Percentiles rank a stretch among this genome's conserved stretches.
phyloP scores from a whole-genome alignment of 805 yeast genomes.

The Candida tibetensis region DNA sequence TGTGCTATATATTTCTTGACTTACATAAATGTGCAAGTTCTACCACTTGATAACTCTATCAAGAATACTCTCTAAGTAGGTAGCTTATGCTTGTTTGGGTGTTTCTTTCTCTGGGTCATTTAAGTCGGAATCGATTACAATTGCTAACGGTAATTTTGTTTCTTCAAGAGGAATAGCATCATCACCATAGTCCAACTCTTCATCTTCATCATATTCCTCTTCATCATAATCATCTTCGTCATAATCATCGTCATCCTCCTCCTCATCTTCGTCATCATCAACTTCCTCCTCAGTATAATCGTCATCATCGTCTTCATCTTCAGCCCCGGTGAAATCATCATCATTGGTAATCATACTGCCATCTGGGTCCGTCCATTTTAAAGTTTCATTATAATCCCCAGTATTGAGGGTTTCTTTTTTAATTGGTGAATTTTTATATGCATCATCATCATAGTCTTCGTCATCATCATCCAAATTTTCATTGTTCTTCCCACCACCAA shows the following conservation, averaged over 20 bases:
- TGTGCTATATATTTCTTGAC: no score
- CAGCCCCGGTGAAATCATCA: slow-evolving; percentile 21
- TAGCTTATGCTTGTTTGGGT: no score
- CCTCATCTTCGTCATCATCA: slow-evolving; percentile 18
- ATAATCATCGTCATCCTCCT: slow-evolving; percentile 14
- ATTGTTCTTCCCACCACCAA: slow-evolving; percentile 27
- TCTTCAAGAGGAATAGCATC: slow-evolving; percentile 14
- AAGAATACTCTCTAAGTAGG: no score
- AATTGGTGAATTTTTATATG: slow-evolving; percentile 13
- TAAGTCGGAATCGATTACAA: no score
- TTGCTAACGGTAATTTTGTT: no score
- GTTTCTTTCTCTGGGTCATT: no score
- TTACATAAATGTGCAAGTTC: no score
- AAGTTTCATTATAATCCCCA: slow-evolving; percentile 13
- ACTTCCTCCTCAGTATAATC: slow-evolving; percentile 24
- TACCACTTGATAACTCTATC: no score
- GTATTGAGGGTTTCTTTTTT: slow-evolving; percentile 8
- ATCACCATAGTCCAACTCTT: slow-evolving; percentile 12
- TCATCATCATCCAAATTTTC: slow-evolving; percentile 25
- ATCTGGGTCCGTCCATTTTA: slow-evolving; percentile 12
- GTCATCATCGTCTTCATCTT: slow-evolving; percentile 11
- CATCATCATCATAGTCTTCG: slow-evolving; percentile 23
- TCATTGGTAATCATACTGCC: slow-evolving; percentile 11
- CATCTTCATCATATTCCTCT: slow-evolving; percentile 23
- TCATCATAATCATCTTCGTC: slow-evolving; percentile 15